Evolutionary conservation across 2,329 filamentous ascomycete genomes (phyloP).

Genomic region (Diaporthe destruens): DNA sequence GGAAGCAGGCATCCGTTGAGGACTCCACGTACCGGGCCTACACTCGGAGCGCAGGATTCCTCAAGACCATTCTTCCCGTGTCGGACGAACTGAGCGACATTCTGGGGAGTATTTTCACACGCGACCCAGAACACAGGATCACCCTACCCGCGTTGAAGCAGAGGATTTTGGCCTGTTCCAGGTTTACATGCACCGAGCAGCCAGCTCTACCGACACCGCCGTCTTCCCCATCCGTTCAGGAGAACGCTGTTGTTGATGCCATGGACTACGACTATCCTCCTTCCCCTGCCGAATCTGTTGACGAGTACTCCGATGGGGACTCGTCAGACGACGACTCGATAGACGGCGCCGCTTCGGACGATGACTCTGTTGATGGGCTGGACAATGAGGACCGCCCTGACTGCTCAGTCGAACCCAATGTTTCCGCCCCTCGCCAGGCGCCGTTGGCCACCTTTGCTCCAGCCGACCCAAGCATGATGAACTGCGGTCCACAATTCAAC

Average conservation of each 20-base stretch:
- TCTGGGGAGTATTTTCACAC: constrained; percentile 87
- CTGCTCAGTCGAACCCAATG: constrained; percentile 8
- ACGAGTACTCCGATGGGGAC: constrained; percentile 42
- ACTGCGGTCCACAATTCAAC: constrained; percentile 61
- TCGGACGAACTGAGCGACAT: constrained; percentile 92
- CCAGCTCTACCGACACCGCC: constrained; percentile 56
- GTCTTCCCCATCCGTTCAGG: constrained; percentile 63
- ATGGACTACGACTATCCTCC: constrained; percentile 60
- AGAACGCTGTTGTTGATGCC: constrained; percentile 59
- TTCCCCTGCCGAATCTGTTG: constrained; percentile 62
- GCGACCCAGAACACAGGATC: constrained; percentile 85
- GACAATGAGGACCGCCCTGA: constrained; percentile 57
- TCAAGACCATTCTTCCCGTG: constrained; percentile 92
- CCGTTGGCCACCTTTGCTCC: constrained; percentile 57
- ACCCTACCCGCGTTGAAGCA: constrained; percentile 82
- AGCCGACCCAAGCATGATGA: constrained; percentile 57
- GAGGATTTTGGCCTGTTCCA: constrained; percentile 80
- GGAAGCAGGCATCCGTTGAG: constrained; percentile 94
- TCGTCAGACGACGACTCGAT: constrained; percentile 56
- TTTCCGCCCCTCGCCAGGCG: background rate
- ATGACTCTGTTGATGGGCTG: constrained; percentile 67
- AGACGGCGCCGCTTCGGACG: constrained; percentile 61
- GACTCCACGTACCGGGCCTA: constrained; percentile 96
- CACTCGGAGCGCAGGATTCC: constrained; percentile 84
- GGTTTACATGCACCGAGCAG: constrained; percentile 74